Base-by-base conservation (phyloP, 257 asterid species). In the Lantana camara region DNA sequence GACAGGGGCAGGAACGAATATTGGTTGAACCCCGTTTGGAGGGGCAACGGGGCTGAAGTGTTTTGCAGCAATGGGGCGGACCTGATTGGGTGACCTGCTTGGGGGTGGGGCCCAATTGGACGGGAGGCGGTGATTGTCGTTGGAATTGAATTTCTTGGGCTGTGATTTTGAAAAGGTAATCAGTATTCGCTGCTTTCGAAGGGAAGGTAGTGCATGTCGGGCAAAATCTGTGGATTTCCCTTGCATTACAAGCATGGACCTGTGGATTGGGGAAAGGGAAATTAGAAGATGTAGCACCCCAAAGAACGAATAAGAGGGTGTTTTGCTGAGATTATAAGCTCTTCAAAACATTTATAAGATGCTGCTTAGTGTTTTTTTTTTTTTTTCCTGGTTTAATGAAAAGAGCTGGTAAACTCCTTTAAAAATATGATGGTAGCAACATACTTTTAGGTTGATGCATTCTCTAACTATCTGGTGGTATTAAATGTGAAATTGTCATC, bases 191-290 rank as follows among this genome's bases (percentile, higher is more conserved):
- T 83, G 90, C 67, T 80, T 91, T 54, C 70, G 64, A 22, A 29
- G 17, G 24, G 90, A 75, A n/a, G 94, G 84, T 55, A 91, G 69
- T 1, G 98, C 95, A 12, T 88, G 94, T 45, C 75, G 78, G 49
- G 87, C 64, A 32, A 76, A 80, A 72, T 86, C 92, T 15, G 92
- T 47, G 3, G 95, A 84, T 67, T 72, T 79, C 71, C 98, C 98
- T 79, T 89, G 85, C 83, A 91, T 66, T 22, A 74, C 72, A 54
- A 88, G 88, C 78, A 81, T 14, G 17, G 95, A 86, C 68, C 98
- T 91, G 84, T 49, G 19, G 55, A 70, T 34, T 37, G 52, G 7
- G 19, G 57, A 54, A 68, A 21, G 42, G 48, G 20, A 35, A 19
- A 57, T 52, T 23, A 34, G 20, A 16, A 24, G n/a, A 30, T 23